Evolutionary conservation across 2,329 filamentous ascomycete genomes (phyloP).

Genomic region (Lizonia empirigonia): DNA sequence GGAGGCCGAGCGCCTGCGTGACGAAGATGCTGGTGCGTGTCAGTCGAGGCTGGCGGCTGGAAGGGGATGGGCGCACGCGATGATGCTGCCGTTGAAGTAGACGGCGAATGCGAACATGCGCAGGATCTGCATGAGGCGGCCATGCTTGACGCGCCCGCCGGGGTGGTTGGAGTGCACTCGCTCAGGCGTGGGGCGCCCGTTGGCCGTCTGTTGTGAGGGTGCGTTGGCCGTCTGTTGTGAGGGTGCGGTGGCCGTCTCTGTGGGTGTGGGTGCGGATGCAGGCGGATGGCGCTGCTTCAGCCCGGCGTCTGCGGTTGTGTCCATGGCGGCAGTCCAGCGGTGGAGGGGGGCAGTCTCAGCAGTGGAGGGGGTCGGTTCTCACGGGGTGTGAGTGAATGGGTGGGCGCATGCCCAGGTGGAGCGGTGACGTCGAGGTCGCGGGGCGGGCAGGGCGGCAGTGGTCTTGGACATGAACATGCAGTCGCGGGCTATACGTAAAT

Average conservation of each 20-base stretch:
- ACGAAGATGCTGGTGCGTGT: conserved; percentile 54
- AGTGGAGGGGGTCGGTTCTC: too few relatives aligned
- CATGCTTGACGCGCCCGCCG: conserved; percentile 51
- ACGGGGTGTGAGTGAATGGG: conserved; percentile 2
- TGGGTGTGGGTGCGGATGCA: conserved; percentile 28
- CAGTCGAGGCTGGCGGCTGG: conserved; percentile 26
- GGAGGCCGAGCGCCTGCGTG: conserved; percentile 74
- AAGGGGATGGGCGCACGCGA: conserved; percentile 43
- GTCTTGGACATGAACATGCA: too few relatives aligned
- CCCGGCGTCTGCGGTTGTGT: conserved; percentile 30
- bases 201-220: too few relatives aligned
- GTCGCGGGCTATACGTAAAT: too few relatives aligned
- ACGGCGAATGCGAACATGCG: conserved; percentile 53
- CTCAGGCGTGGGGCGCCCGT: conserved; percentile 18
- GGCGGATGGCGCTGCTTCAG: conserved; percentile 42
- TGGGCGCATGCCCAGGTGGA: conserved; percentile 17
- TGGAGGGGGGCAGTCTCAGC: conserved; percentile 10
- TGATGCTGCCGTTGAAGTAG: conserved; percentile 53
- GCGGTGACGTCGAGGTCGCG: background rate
- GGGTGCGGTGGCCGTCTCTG: too few relatives aligned
- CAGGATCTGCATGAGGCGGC: conserved; percentile 49
- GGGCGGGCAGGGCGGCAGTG: too few relatives aligned
- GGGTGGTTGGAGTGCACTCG: conserved; percentile 35
- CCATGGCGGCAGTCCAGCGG: conserved; percentile 8
- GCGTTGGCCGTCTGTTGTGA: too few relatives aligned